Evolutionary conservation across 1,284 basidiomycete species (phyloP).

Genomic region (Sporisorium graminicola): DNA sequence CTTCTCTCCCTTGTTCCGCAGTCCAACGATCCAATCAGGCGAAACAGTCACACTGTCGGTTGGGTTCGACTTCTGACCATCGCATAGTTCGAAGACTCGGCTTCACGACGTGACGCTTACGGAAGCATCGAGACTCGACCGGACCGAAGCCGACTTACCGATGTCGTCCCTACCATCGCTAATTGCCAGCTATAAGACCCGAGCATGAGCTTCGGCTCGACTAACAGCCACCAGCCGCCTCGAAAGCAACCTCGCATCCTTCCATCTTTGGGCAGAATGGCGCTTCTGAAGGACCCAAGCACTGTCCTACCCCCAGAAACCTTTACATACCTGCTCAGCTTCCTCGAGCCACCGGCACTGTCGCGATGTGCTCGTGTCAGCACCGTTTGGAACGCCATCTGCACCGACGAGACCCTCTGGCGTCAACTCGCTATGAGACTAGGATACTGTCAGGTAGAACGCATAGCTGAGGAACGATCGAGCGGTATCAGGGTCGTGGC

Average conservation of each 20-base stretch:
- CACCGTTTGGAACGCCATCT: conserved; percentile 26
- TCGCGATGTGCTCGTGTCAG: conserved; percentile 31
- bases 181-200: background rate
- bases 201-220: background rate
- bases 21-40: background rate
- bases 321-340: conserved; percentile 33
- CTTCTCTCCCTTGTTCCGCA: background rate
- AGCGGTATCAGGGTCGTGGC: conserved; percentile 21
- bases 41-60: background rate
- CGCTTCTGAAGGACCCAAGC: conserved; percentile 15
- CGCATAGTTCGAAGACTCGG: background rate
- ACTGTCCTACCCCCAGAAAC: conserved; percentile 40
- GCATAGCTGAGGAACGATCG: conserved; percentile 13
- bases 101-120: background rate
- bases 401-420: conserved; percentile 32
- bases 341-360: conserved; percentile 40
- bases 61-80: background rate
- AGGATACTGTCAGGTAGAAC: conserved; percentile 29
- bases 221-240: background rate
- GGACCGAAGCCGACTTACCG: too few species aligned
- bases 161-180: background rate
- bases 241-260: conserved; percentile 21
- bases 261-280: conserved; percentile 6
- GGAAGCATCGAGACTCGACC: background rate
- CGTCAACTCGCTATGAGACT: conserved; percentile 12